Evolutionary conservation across 768 basidiomycete species (phyloP).

Genomic region (Phallus indusiatus): DNA sequence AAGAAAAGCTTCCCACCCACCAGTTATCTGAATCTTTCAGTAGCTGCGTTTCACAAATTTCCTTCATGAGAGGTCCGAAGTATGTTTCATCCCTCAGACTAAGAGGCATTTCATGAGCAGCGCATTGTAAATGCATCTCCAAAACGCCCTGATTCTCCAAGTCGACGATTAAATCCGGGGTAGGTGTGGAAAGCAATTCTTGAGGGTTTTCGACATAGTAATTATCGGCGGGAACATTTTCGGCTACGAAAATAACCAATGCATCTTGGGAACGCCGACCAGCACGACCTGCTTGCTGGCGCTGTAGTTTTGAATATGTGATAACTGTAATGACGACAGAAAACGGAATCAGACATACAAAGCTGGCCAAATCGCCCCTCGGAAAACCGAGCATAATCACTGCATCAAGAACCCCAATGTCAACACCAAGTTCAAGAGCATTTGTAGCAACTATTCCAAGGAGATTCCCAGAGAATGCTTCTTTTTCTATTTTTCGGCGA

Average conservation of each 20-base stretch:
- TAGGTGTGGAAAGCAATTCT: conserved; percentile 54
- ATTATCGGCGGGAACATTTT: conserved; percentile 56
- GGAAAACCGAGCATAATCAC: conserved; percentile 89
- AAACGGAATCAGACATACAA: conserved; percentile 37
- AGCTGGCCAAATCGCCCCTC: conserved; percentile 57
- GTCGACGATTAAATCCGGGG: conserved; percentile 61
- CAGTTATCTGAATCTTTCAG: conserved; percentile 71
- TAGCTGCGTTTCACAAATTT: conserved; percentile 54
- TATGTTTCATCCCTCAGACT: conserved; percentile 53
- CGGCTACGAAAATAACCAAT: conserved; percentile 64
- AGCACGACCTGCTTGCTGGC: conserved; percentile 84
- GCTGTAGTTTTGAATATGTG: conserved; percentile 31
- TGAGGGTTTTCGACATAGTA: conserved; percentile 64
- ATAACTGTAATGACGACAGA: not conserved
- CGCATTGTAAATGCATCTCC: conserved; percentile 84
- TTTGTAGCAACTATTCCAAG: conserved; percentile 87
- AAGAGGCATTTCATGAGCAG: conserved; percentile 78
- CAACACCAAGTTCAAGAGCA: conserved; percentile 85
- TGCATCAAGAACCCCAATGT: conserved; percentile 81
- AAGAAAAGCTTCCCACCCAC: conserved; percentile 27
- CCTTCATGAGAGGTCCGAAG: conserved; percentile 55
- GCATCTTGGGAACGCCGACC: conserved; percentile 76
- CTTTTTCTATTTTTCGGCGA: conserved; percentile 71
- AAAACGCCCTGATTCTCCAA: conserved; percentile 64
- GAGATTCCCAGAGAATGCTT: conserved; percentile 77